Percentiles rank a stretch among this genome's conserved stretches.
phyloP scores from a whole-genome alignment of 768 basidiomycete species.

The Russula griseocarnosa region DNA sequence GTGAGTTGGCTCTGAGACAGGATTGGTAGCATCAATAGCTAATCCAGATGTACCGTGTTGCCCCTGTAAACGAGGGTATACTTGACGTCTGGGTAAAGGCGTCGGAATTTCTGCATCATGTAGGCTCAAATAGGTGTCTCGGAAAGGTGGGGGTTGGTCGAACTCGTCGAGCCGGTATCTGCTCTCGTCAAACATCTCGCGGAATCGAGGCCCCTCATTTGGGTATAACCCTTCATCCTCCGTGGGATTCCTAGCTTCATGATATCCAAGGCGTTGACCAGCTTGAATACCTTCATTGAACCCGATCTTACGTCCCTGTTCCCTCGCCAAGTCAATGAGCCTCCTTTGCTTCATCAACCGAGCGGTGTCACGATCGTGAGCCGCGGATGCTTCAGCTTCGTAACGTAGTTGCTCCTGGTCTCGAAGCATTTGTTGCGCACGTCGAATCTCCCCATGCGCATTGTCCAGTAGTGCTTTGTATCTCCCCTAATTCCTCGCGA shows the following conservation, averaged over 20 bases:
- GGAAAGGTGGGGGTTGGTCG: conserved; percentile 12
- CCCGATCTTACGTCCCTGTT: conserved; percentile 43
- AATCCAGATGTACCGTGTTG: not conserved
- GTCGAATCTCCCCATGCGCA: conserved; percentile 44
- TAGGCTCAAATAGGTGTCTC: not conserved
- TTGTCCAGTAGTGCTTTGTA: conserved; percentile 46
- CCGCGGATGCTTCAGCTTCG: conserved; percentile 45
- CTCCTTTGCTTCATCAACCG: conserved; percentile 43
- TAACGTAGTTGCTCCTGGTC: conserved; percentile 42
- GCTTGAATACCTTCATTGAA: conserved; percentile 41
- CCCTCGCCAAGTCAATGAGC: conserved; percentile 40
- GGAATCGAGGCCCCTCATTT: conserved; percentile 15
- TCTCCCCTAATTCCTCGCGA: conserved; percentile 43
- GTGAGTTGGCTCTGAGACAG: conserved; percentile 1
- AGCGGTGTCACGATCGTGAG: conserved; percentile 44
- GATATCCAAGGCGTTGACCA: conserved; percentile 25
- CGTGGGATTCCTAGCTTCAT: conserved; percentile 12
- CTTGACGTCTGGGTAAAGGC: conserved; percentile 4
- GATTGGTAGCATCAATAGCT: not conserved
- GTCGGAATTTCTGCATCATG: not conserved
- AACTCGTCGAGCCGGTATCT: conserved; percentile 16
- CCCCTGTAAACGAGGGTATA: conserved; percentile 1
- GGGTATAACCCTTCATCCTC: not conserved
- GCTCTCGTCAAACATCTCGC: conserved; percentile 15
- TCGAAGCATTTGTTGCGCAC: conserved; percentile 43